These are phyloP conservation scores for Hippophae tibetana DNA, from an alignment of 306 rosid genomes.

Conservation along the genomic window DNA sequence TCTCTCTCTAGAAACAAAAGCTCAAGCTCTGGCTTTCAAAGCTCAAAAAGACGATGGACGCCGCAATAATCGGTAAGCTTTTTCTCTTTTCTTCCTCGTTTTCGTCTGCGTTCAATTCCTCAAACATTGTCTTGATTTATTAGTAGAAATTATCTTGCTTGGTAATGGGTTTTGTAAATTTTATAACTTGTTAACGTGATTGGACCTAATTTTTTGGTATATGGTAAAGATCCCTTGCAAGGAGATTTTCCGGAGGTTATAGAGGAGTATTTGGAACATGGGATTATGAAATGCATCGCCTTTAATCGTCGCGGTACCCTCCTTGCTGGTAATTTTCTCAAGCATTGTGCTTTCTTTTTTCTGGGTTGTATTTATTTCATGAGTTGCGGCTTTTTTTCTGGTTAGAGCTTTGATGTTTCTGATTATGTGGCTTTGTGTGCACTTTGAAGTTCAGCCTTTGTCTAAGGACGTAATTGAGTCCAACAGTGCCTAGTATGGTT, in stretches of 20 bases:
- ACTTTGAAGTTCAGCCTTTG: not conserved
- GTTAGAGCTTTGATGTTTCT: not conserved
- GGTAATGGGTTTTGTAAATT: not conserved
- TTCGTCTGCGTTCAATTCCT: not conserved
- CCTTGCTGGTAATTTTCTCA: constrained; percentile 59
- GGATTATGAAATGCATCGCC: constrained; percentile 84
- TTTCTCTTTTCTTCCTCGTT: not conserved
- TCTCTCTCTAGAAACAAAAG: not conserved
- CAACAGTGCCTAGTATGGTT: not conserved
- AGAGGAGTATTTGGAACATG: constrained; percentile 90
- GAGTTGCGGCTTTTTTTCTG: not conserved
- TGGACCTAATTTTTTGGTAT: constrained; percentile 3
- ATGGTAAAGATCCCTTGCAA: constrained; percentile 64
- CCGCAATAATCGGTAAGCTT: constrained; percentile 54
- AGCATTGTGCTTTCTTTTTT: not conserved
- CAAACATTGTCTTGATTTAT: not conserved
- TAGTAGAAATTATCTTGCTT: not conserved
- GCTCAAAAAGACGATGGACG: constrained; percentile 29
- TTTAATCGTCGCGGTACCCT: constrained; percentile 95
- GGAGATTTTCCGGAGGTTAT: constrained; percentile 97
- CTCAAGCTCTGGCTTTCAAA: constrained; percentile 2
- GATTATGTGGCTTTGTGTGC: not conserved
- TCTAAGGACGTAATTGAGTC: not conserved
- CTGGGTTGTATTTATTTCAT: constrained; percentile 7
- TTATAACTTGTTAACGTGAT: no score